Conservation (phyloP, 1,139 yeast species). For the Casaregolazyma suthepensis region DNA sequence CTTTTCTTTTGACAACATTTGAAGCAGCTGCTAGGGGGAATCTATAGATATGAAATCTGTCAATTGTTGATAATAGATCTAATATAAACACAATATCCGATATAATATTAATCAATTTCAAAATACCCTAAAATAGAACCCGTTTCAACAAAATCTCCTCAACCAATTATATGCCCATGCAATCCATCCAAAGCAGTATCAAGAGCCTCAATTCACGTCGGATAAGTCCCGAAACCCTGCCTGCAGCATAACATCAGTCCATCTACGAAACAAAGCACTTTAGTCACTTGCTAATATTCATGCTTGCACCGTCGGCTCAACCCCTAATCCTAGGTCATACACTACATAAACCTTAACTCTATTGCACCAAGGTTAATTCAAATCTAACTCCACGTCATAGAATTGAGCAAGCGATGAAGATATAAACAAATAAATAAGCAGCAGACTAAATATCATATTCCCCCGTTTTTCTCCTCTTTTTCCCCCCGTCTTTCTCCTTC, state of each 20-base stretch:
- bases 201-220: background rate
- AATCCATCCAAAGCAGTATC: background rate
- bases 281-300: too few species aligned
- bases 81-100: too few species aligned
- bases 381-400: background rate
- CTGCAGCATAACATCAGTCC: background rate
- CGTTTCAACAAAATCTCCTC: too few species aligned
- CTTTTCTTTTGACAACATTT: background rate
- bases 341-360: background rate
- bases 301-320: too few species aligned
- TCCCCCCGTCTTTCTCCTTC: background rate
- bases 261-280: background rate
- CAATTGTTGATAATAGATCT: too few species aligned
- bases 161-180: background rate
- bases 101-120: too few species aligned
- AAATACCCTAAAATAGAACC: too few species aligned
- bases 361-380: background rate
- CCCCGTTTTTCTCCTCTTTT: background rate
- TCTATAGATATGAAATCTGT: too few species aligned
- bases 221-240: background rate
- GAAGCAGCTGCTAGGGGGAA: too few species aligned
- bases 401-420: too few species aligned
- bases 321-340: background rate
- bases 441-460: too few species aligned
- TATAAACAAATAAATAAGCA: too few species aligned